phyloP scores from a whole-genome alignment of 2,329 filamentous ascomycete species.

The Endoconidiophora polonica region DNA sequence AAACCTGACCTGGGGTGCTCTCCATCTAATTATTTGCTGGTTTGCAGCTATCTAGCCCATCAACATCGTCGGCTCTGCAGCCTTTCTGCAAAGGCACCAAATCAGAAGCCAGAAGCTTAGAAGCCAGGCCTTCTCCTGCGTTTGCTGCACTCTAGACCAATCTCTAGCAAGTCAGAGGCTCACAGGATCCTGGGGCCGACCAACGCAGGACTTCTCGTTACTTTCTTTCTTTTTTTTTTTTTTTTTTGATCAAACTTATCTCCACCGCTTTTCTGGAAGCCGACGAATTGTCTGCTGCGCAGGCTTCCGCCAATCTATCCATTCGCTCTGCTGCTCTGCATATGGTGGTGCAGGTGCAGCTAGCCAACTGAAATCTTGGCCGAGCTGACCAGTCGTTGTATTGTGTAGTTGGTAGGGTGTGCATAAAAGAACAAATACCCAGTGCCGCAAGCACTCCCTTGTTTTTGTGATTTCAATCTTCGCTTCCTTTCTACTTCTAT shows the following conservation, averaged over 20 bases:
- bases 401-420: no score
- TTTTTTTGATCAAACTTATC: neutral
- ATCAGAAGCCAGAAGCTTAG: neutral
- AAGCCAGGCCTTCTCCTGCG: neutral
- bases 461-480: neutral
- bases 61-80: conserved; percentile 7
- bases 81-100: conserved; percentile 8
- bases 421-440: no score
- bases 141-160: neutral
- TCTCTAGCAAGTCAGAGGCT: no score
- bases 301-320: neutral
- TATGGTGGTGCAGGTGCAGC: no score
- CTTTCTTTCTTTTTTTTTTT: neutral
- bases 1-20: no score
- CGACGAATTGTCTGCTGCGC: no score
- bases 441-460: neutral
- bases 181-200: no score
- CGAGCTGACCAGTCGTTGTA: no score
- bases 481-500: neutral
- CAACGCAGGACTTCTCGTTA: neutral
- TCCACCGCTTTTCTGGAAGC: no score
- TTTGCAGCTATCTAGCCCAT: no score
- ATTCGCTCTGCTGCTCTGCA: neutral
- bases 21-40: no score
- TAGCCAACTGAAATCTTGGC: no score